phyloP scores from a whole-genome alignment of 164 flowering plant species.

The Brasenia schreberi region DNA sequence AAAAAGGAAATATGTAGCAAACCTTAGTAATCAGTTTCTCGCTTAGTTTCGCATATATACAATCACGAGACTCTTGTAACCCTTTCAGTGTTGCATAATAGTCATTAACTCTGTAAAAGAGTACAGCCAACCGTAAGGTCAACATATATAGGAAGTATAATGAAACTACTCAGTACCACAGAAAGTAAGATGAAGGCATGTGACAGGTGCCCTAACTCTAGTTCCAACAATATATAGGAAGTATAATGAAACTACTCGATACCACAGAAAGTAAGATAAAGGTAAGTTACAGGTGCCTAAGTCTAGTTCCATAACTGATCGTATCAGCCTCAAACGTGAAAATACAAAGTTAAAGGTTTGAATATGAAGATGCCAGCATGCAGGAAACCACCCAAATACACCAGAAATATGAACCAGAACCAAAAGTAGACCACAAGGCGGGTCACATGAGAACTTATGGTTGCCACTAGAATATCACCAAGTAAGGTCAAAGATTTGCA shows the following conservation, averaged over 20 bases:
- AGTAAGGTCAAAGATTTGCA: too few species aligned
- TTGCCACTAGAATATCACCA: too few species aligned
- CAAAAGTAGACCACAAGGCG: too few species aligned
- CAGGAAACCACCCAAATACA: too few species aligned
- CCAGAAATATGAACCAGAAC: too few species aligned
- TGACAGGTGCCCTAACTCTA: neutral
- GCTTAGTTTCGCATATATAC: conserved; percentile 39
- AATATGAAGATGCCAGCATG: too few species aligned
- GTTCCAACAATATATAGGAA: neutral
- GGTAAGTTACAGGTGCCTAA: neutral
- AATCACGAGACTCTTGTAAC: conserved; percentile 49
- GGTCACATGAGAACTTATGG: too few species aligned
- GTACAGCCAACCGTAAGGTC: neutral
- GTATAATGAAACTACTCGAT: neutral
- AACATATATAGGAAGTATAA: neutral
- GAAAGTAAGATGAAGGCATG: neutral
- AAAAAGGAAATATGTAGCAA: conserved; percentile 1
- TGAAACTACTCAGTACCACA: neutral
- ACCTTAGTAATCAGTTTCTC: conserved; percentile 76
- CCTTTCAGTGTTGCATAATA: conserved; percentile 39
- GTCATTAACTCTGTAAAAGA: conserved; percentile 28
- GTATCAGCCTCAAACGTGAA: too few species aligned
- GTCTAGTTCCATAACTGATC: too few species aligned
- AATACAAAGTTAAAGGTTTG: too few species aligned
- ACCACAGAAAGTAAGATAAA: neutral